A percentile compares a stretch with the other conserved stretches of the same genome.
Evolutionary conservation across 208 protist genomes (phyloP).

Genomic region (Herpetomonas tarakana): DNA sequence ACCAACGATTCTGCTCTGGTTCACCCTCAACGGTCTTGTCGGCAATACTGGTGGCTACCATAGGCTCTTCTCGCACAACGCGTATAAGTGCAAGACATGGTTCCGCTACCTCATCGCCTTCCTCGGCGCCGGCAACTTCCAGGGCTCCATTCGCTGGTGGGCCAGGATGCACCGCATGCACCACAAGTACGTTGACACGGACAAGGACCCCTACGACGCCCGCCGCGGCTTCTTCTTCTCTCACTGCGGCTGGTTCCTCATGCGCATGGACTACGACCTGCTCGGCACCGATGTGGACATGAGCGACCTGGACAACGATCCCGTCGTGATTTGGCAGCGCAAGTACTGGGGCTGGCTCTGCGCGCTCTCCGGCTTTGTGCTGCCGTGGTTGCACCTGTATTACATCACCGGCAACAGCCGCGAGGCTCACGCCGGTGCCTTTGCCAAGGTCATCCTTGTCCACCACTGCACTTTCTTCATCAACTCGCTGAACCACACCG

Average conservation of each 20-base stretch:
- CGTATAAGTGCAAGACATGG: slow-evolving; percentile 53
- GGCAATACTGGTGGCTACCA: slow-evolving; percentile 91
- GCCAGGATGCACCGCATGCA: slow-evolving; percentile 89
- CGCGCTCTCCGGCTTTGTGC: slow-evolving; percentile 79
- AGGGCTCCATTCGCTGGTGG: slow-evolving; percentile 91
- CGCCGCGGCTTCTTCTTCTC: slow-evolving; percentile 87
- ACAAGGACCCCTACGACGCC: slow-evolving; percentile 91
- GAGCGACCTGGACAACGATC: slow-evolving; percentile 81
- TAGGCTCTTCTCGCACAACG: slow-evolving; percentile 86
- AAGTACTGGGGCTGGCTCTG: slow-evolving; percentile 75
- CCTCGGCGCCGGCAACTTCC: slow-evolving; percentile 76
- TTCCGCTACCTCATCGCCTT: slow-evolving; percentile 76
- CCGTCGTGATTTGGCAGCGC: slow-evolving; percentile 83
- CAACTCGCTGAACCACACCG: slow-evolving; percentile 87
- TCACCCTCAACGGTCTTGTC: slow-evolving; percentile 80
- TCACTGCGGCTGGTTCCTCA: slow-evolving; percentile 92
- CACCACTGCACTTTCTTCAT: slow-evolving; percentile 93
- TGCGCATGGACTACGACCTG: slow-evolving; percentile 86
- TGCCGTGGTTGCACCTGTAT: slow-evolving; percentile 76
- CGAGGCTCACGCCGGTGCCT: slow-evolving; percentile 78
- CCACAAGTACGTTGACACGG: slow-evolving; percentile 89
- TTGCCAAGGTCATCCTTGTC: slow-evolving; percentile 74
- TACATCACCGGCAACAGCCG: slow-evolving; percentile 79
- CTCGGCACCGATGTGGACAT: slow-evolving; percentile 74
- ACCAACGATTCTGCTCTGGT: slow-evolving; percentile 51